A percentile compares a stretch with the other conserved stretches of the same genome.
Conservation (phyloP, 371 early-diverging fungal genomes). For the Apophysomyces elegans region DNA sequence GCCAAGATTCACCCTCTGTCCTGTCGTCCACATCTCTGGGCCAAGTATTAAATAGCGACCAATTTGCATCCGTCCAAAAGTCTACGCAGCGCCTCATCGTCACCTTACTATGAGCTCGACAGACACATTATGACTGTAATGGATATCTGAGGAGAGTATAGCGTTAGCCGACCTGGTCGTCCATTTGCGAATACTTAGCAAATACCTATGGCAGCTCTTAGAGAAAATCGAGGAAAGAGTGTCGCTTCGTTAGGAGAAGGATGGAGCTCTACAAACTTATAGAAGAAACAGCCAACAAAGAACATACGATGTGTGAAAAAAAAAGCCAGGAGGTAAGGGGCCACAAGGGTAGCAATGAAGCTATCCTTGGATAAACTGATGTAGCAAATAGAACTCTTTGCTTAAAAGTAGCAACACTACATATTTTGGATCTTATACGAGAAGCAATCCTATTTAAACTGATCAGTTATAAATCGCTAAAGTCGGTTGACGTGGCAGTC, state of each 20-base stretch:
- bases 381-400: too few species aligned
- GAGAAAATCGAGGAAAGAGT: not conserved
- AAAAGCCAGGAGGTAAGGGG: not conserved
- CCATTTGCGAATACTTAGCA: not conserved
- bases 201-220: slow-evolving; percentile 4
- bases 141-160: not conserved
- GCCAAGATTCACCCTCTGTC: not conserved
- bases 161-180: not conserved
- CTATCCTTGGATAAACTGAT: too few species aligned
- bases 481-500: too few species aligned
- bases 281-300: not conserved
- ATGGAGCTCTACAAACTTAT: not conserved
- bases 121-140: not conserved
- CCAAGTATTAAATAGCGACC: not conserved
- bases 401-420: too few species aligned
- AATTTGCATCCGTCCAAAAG: not conserved
- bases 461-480: too few species aligned
- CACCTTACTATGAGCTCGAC: not conserved
- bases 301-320: not conserved
- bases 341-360: not conserved
- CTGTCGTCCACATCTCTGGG: not conserved
- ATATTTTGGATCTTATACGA: too few species aligned
- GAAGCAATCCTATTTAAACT: too few species aligned
- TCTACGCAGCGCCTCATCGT: too few species aligned
- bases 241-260: not conserved